Evolutionary conservation across 2,329 filamentous ascomycete genomes (phyloP), one percentile per base, ranked within the genome.

Genomic region (Penicillium janthinellum): DNA sequence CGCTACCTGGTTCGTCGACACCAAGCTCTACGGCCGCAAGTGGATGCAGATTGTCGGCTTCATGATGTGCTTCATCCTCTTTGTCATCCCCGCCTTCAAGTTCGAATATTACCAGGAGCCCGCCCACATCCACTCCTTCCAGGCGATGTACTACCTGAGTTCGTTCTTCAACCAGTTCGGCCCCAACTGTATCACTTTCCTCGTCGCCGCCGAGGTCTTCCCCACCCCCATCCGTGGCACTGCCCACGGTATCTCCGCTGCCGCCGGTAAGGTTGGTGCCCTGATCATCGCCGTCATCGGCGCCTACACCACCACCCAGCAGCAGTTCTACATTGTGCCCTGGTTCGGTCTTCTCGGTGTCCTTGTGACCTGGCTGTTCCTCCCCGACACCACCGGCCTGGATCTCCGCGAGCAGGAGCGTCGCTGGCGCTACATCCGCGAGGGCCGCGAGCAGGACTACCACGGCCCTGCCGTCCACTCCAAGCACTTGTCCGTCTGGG

Each of bases 101-200:
- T 96, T 88, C 81, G 76, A 90, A 0, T 92, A 94, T 85, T 97
- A 92, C 82, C 91, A 85, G 28, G 82, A 82, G 54, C 79, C 83
- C 0, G 81, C 82, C 5, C 86, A 91, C 70, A 89, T 96, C 74
- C 87, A 91, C 71, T 82, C 84, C 15, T 98, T 97, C 88, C 93
- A 96, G 82, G 89, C 92, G 74, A 96, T 98, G 91, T 96, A 97
- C 84, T 97, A 96, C 81, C 77, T 97, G 68, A 96, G 91, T 5
- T 96, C 91, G 31, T 97, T 97, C 84, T 98, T 98, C 88, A 97
- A 96, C 84, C 94, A 98, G 76, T 97, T 97, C 73, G 94, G 94
- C 10, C 93, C 94, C 77, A 98, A 97, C 84, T 89, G 88, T 52
- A 92, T 96, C 71, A 96, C 93, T 64, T 98, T 98, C 90, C 86